Evolutionary conservation across 352 stramenopile genomes (phyloP), one percentile per base, ranked within the genome.

Genomic region (Globisporangium parvum): DNA sequence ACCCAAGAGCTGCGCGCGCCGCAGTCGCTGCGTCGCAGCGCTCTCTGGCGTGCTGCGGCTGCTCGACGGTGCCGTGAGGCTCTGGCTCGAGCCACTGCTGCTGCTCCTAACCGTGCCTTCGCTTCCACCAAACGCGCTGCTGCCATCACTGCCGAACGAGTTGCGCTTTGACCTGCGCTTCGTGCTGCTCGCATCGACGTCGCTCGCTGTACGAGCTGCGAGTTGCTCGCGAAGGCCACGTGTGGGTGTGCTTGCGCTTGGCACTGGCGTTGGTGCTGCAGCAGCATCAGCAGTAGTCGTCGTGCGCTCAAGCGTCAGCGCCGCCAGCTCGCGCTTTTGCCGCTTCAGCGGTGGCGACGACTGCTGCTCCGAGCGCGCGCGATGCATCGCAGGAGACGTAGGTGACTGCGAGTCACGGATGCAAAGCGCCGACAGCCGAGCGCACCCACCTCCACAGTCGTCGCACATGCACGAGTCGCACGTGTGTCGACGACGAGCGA

Each of bases 131-230:
- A 55, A 39, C 5, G 55, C 37, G 31, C 47, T 50, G 39, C 47
- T 55, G n/a, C 48, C 48, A 15, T 50, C 35, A 21, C 55, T 62
- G 20, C 40, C 55, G 17, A 51, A 51, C 26, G 55, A 62, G 2
- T 1, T 23, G 24, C 55, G 55, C 40, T 54, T 46, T 37, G 31
- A 10, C 6, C 31, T 37, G 31, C 31, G 31, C 31, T 37, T 37
- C 31, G 31, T 37, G 6, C 12, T 37, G 10, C 14, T 18, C 6
- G 14, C 15, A 21, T 45, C 5, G 2, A 4, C 4, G 39, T 45
- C 39, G 14, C 39, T 45, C 39, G 39, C 39, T 8, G 39, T 44
- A 12, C 10, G 39, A 4, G 39, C 39, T 18, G 14, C 9, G 5
- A 21, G 15, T 4, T 20, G 39, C 39, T 45, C 15, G 6, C 18